Conservation (phyloP, 1,284 basidiomycete genomes). For the Malassezia obtusa region DNA sequence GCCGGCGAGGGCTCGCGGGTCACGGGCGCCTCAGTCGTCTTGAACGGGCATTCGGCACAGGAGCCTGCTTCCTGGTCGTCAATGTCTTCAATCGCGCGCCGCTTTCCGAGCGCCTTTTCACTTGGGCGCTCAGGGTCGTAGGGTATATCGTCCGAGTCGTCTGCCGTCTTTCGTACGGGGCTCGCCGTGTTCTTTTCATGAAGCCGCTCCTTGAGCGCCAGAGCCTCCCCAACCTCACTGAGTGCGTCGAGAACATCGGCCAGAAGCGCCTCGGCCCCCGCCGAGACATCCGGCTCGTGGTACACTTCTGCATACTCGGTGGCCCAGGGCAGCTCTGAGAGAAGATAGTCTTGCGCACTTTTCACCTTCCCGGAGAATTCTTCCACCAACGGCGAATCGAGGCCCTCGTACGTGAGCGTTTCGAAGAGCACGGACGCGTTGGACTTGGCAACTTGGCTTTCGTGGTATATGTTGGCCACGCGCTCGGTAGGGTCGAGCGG, state of each 20-base stretch:
- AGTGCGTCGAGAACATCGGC: slow-evolving; percentile 4
- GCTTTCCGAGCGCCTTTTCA: slow-evolving; percentile 16
- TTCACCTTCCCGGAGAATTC: neutral
- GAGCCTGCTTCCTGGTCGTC: no score
- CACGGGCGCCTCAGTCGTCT: no score
- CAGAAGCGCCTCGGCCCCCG: neutral
- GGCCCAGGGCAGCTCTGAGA: slow-evolving; percentile 2
- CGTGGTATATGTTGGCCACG: neutral
- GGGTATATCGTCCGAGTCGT: neutral
- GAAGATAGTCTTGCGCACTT: neutral
- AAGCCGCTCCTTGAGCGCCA: neutral
- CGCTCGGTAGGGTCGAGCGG: neutral
- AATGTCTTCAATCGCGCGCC: slow-evolving; percentile 8
- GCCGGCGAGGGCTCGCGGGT: no score
- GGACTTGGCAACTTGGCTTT: slow-evolving; percentile 6
- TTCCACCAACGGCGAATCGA: neutral
- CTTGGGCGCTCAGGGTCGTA: slow-evolving; percentile 1
- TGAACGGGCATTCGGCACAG: no score
- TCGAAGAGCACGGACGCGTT: slow-evolving; percentile 7
- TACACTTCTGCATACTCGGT: neutral
- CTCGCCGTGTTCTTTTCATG: neutral
- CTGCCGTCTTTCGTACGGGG: neutral
- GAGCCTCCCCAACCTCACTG: neutral
- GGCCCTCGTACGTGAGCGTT: neutral
- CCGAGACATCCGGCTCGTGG: neutral